Evolutionary conservation across 345 rosid genomes (phyloP), one percentile per base, ranked within the genome.

Genomic region (Atalantia buxifolia): DNA sequence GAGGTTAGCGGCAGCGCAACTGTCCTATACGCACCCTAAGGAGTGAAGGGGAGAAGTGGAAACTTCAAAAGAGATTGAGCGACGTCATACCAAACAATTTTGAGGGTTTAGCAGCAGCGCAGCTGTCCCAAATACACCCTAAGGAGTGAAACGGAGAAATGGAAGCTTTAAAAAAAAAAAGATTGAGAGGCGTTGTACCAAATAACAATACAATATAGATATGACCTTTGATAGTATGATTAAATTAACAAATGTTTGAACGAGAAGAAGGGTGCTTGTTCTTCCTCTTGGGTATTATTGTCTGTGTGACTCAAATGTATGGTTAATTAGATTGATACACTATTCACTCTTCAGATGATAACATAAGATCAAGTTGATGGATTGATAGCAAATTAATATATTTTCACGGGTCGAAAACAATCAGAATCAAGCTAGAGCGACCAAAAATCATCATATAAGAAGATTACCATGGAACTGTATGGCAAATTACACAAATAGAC

Each of bases 41-140:
- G 50, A 42, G 50, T 10, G 50, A 42, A 42, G 10, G 0, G 1
- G 14, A 2, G 14, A 12, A 42, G 48, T 10, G 48, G 48, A 42
- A 42, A 16, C 16, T 42, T 42, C 14, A 42, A 10, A 10, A 10
- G 12, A 40, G 13, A 40, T 40, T 40, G 12, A 9, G 12, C 2
- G 3, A 0, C 0, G 12, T 40, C 1, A 0, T 9, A 40, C 42
- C 2, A 38, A 38, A 38, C 0, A 2, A 40, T 40, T 40, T 40
- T 40, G 45, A 40, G 13, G 9, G 45, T 38, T 9, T 38, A 38
- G 3, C 0, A 2, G 3, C 42, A 8, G 42, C 9, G 13, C 45
- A 40, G 13, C 45, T 40, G 12, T 1, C 13, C 3, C 0, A 38
- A 0, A 9, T 12, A 0, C 42, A 38, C 42, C 2, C 42, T 0